Evolutionary conservation across 345 rosid species (phyloP), one percentile per base, ranked within the genome.

Genomic region (Corymbia maculata): DNA sequence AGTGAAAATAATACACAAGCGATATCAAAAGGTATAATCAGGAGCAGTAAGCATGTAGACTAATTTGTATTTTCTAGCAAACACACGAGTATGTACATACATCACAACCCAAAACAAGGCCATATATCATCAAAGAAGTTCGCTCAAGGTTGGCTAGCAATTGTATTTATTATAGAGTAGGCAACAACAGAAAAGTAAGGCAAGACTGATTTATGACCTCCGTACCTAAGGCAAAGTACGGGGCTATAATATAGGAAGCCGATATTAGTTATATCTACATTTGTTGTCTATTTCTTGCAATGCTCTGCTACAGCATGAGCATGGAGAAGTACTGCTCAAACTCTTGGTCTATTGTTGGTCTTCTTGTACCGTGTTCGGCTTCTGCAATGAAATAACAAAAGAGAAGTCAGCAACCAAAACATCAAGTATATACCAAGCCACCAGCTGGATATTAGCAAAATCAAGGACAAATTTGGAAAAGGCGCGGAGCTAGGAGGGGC

Each of bases 281-380:
- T 75, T 10, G 80, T 32, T 9, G 15, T 22, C 16, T 70, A 32
- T 70, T 32, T 70, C 80, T 4, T 13, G 80, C 45, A 70, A 75
- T 36, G 28, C 28, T 50, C 19, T 28, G 21, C 93, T 93, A 95
- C 87, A 97, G 88, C 98, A 96, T 94, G 70, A 97, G 94, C 89
- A 5, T 92, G 44, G 99, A 95, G 92, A 97, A 97, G 90, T 95
- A 95, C 89, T 94, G 94, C 93, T 97, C 99, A 51, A 96, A 96
- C 89, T 97, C 99, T 93, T 94, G 96, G 94, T 97, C 99, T 88
- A 96, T 97, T 16, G 98, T 97, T 10, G 96, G 99, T 89, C 94
- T 95, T 89, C 94, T 91, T 44, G 79, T 47, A 36, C 17, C 89
- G 53, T 88, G 57, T 89, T n/a, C 89, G 85, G 91, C 53, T 68